These are phyloP conservation scores for Xylariomycetidae sp. DNA, from an alignment of 2,329 filamentous ascomycete species.

Conservation along the genomic window DNA sequence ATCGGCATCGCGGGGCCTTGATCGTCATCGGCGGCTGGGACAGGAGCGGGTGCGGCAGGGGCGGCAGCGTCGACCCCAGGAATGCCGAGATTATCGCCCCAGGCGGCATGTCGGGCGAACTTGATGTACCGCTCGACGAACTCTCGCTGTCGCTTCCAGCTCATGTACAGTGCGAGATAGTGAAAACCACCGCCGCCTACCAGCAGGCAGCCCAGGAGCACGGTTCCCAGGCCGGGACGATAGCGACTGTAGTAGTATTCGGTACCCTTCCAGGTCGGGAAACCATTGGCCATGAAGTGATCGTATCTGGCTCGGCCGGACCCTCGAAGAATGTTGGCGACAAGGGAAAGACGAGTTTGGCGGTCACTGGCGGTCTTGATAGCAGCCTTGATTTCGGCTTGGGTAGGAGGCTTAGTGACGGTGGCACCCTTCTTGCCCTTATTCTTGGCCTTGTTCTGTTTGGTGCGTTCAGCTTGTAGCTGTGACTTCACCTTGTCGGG, in stretches of 20 bases:
- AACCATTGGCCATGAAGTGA: conserved; percentile 87
- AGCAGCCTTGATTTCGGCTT: conserved; percentile 71
- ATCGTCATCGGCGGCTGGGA: conserved; percentile 42
- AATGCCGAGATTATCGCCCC: conserved; percentile 76
- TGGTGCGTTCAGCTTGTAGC: conserved; percentile 66
- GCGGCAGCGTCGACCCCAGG: conserved; percentile 56
- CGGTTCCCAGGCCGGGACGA: conserved; percentile 82
- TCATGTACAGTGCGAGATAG: conserved; percentile 79
- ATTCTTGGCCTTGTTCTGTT: conserved; percentile 48
- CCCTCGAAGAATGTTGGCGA: conserved; percentile 81
- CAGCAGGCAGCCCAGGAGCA: conserved; percentile 75
- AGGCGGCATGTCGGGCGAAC: conserved; percentile 81
- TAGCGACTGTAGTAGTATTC: conserved; percentile 98
- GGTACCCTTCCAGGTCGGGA: conserved; percentile 93
- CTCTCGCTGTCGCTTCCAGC: conserved; percentile 84
- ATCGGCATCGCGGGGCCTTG: conserved; percentile 51
- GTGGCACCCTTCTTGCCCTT: conserved; percentile 56
- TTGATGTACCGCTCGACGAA: conserved; percentile 90
- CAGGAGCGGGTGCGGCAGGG: conserved; percentile 38
- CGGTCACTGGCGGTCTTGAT: conserved; percentile 77
- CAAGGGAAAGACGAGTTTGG: conserved; percentile 78
- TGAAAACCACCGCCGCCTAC: conserved; percentile 80
- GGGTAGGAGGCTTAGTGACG: conserved; percentile 65
- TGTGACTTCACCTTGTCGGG: conserved; percentile 93
- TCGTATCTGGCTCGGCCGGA: conserved; percentile 83